These are phyloP conservation scores for Phlyctochytrium bullatum DNA, from an alignment of 192 early-diverging fungal genomes.

Conservation along the genomic window DNA sequence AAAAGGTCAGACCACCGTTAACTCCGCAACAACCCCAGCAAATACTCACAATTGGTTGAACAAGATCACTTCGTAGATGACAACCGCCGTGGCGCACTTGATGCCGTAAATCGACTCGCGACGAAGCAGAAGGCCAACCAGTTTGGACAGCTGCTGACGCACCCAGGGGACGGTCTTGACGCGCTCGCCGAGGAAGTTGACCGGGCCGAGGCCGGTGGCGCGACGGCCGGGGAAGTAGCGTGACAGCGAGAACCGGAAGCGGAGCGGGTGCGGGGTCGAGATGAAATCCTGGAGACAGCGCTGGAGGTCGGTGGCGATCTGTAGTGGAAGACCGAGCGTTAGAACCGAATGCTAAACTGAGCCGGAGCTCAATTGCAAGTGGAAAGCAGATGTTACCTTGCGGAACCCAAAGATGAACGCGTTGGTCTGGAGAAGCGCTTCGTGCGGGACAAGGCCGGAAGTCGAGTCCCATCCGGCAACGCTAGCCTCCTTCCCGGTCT, in stretches of 20 bases:
- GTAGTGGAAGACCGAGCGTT: no score
- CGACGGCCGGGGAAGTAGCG: neutral
- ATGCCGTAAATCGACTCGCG: constrained; percentile 1
- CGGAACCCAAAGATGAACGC: no score
- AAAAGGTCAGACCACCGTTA: neutral
- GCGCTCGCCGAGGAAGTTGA: neutral
- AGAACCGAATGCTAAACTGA: no score
- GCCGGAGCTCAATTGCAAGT: no score
- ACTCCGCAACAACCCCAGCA: neutral
- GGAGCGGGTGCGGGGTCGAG: no score
- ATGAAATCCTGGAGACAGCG: no score
- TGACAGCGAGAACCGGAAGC: neutral
- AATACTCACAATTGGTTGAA: constrained; percentile 1
- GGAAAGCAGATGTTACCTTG: no score
- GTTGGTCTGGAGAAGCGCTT: no score
- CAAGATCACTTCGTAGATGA: neutral
- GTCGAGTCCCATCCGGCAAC: no score
- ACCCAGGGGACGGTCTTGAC: neutral
- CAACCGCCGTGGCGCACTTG: neutral
- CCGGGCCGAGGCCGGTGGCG: neutral
- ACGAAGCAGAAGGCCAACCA: neutral
- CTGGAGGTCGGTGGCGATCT: no score
- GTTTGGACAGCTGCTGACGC: neutral
- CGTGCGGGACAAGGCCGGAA: no score
- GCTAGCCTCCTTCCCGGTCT: no score